Percentiles rank a stretch among this genome's conserved stretches.
Evolutionary conservation across 805 yeast genomes (phyloP).

Genomic region (Ogataea saltuana): DNA sequence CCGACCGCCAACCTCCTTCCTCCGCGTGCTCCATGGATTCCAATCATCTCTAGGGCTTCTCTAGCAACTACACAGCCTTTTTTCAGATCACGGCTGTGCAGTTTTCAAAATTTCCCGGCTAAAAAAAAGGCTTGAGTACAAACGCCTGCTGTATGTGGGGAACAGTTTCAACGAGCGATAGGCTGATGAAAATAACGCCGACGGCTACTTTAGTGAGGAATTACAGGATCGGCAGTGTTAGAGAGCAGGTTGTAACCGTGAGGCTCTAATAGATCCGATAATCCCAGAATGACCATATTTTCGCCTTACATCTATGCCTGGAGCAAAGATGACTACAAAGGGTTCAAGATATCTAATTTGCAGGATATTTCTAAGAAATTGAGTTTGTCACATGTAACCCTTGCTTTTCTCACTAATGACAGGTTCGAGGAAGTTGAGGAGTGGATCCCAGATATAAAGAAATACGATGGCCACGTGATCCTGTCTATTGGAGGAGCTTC

Average conservation of each 20-base stretch:
- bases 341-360: conserved; percentile 22
- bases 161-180: neutral
- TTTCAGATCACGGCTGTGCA: neutral
- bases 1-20: neutral
- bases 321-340: conserved; percentile 21
- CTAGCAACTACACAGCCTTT: neutral
- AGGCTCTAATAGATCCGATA: too few species aligned
- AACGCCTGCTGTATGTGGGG: conserved; percentile 1
- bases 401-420: conserved; percentile 31
- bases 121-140: neutral
- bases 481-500: conserved; percentile 36
- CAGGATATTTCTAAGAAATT: conserved; percentile 17
- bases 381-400: conserved; percentile 23
- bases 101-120: neutral
- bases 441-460: conserved; percentile 29
- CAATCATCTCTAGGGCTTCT: neutral
- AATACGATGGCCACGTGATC: conserved; percentile 24
- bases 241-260: too few species aligned
- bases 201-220: too few species aligned
- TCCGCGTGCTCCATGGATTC: neutral
- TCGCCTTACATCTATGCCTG: conserved; percentile 37
- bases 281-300: conserved; percentile 30
- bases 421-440: conserved; percentile 27
- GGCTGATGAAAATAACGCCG: neutral
- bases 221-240: neutral